Conservation (phyloP, 2,329 filamentous ascomycete species). For the Xylaria sp. region DNA sequence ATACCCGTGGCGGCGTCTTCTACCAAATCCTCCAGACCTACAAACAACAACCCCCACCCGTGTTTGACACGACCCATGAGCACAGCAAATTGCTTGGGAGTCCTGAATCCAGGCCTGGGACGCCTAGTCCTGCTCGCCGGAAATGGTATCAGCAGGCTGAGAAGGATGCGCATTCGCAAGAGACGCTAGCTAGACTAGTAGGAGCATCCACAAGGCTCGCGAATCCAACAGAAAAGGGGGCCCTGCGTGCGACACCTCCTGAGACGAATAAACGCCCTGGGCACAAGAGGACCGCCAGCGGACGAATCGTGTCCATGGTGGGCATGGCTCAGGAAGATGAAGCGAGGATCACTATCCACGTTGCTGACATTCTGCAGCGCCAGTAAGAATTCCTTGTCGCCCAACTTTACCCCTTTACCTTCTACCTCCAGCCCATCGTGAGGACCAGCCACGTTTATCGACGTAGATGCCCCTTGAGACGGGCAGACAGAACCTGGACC, state of each 20-base stretch:
- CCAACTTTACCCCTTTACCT: background rate
- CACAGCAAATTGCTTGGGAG: conserved; percentile 7
- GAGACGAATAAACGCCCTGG: conserved; percentile 30
- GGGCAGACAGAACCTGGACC: background rate
- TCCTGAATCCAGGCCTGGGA: conserved; percentile 28
- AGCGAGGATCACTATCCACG: conserved; percentile 47
- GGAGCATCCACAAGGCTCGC: conserved; percentile 31
- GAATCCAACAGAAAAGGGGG: conserved; percentile 23
- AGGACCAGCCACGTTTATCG: background rate
- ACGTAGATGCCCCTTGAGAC: too few species aligned
- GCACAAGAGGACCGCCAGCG: conserved; percentile 40
- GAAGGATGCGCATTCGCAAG: conserved; percentile 41
- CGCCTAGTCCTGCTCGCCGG: conserved; percentile 42
- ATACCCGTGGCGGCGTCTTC: conserved; percentile 24
- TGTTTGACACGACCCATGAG: conserved; percentile 23
- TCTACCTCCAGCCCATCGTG: background rate
- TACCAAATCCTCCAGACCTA: conserved; percentile 32
- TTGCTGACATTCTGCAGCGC: conserved; percentile 70
- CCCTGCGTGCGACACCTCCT: conserved; percentile 16
- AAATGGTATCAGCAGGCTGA: conserved; percentile 46
- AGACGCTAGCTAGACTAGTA: conserved; percentile 46
- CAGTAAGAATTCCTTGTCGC: conserved; percentile 52
- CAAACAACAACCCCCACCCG: conserved; percentile 20
- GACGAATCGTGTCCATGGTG: conserved; percentile 37
- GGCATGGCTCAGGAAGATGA: conserved; percentile 43